Conservation (phyloP, 2,329 filamentous ascomycete species). For the Fusarium sambucinum region DNA sequence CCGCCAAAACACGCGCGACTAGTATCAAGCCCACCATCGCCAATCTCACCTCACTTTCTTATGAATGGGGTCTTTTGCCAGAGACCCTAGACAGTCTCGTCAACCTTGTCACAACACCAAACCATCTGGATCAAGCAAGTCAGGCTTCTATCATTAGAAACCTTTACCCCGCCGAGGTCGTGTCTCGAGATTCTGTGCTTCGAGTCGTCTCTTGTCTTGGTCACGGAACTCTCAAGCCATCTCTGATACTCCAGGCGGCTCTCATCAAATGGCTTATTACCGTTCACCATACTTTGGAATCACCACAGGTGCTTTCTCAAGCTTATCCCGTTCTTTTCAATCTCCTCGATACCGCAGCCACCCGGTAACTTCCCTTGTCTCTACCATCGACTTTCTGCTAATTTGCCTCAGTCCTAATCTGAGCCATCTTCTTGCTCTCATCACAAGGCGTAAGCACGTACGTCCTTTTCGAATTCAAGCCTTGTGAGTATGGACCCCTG, state of each 20-base stretch:
- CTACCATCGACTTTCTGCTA: conserved; percentile 21
- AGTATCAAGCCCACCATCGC: conserved; percentile 75
- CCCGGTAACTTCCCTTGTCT: conserved; percentile 64
- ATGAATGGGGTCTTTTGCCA: conserved; percentile 74
- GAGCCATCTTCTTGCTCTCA: conserved; percentile 82
- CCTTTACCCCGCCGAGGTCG: conserved; percentile 76
- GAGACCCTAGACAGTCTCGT: conserved; percentile 72
- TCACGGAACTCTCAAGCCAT: conserved; percentile 80
- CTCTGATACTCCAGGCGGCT: conserved; percentile 75
- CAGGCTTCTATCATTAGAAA: conserved; percentile 76
- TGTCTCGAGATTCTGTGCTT: conserved; percentile 71
- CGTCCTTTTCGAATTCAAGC: conserved; percentile 85
- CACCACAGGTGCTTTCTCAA: conserved; percentile 71
- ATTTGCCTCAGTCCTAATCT: conserved; percentile 64
- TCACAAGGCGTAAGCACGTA: conserved; percentile 85
- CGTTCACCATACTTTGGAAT: conserved; percentile 77
- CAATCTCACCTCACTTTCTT: conserved; percentile 70
- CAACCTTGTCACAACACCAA: conserved; percentile 74
- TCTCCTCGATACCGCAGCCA: conserved; percentile 81
- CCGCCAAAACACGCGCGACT: conserved; percentile 73
- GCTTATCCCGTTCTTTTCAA: conserved; percentile 84
- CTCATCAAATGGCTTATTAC: conserved; percentile 84
- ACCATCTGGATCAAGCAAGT: conserved; percentile 80
- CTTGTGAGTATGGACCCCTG: conserved; percentile 62
- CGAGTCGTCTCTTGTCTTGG: conserved; percentile 80